Evolutionary conservation across 495 filamentous ascomycete species (phyloP), one percentile per base, ranked within the genome.

Genomic region (Aspergillus coremiiformis): DNA sequence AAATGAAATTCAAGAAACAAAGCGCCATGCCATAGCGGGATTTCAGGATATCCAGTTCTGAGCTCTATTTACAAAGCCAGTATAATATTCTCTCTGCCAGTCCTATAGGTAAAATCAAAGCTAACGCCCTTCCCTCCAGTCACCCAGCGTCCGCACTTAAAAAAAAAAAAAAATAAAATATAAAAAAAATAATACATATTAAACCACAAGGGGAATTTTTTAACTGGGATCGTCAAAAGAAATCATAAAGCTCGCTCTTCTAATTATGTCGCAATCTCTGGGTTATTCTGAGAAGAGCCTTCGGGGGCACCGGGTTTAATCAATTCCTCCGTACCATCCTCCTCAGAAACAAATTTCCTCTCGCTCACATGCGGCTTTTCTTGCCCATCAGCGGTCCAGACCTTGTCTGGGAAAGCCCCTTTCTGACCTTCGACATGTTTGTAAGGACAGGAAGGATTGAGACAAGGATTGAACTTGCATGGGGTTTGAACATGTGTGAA

Each of bases 391-490:
- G 87, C 76, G 27, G 82, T 87, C 93, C 93, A 98, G 19, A 95
- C 90, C 67, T 93, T 96, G 68, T 96, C 89, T 33, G 83, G 74
- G 69, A 89, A 90, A n/a, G 75, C 74, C 22, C 79, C 74, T 67
- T 84, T 61, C 66, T 97, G 94, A 22, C 94, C 94, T 51, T 96
- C 93, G 19, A 80, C 84, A 67, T 99, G 93, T 66, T 91, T 90
- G 77, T 89, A 97, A 20, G 84, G 75, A 64, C 93, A 99, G 47
- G 66, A 76, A 12, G 82, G 78, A 62, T 96, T 96, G 51, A 87
- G 80, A 66, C 93, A 99, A 3, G 93, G 93, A 54, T 83, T 90
- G 70, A 84, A 97, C 55, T 85, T 92, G 84, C 93, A 99, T 56
- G 85, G 75, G 20, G 82, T 86, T 64, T 85, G 75, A 57, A 83